Conservation (phyloP, 225 moss, liverwort and hornwort species). For the Straminergon stramineum region DNA sequence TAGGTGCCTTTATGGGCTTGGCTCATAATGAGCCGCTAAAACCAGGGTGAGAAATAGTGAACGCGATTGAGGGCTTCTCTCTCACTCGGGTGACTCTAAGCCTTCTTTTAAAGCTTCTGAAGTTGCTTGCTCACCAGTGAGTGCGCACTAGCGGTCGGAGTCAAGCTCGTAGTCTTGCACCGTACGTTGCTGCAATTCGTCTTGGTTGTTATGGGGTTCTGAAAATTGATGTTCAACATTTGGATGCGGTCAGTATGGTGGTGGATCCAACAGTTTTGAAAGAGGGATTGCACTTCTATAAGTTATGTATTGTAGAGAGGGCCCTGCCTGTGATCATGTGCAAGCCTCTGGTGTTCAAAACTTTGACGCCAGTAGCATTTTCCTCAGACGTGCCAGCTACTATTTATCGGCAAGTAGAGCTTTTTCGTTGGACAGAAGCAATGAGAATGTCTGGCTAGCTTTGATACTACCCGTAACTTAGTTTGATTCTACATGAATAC, state of each 20-base stretch:
- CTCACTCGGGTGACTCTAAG: neutral
- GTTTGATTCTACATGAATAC: neutral
- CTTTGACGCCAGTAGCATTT: neutral
- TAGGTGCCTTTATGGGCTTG: too few species aligned
- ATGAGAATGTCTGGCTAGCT: neutral
- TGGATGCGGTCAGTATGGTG: neutral
- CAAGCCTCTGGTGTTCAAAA: neutral
- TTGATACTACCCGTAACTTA: neutral
- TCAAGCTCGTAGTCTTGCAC: neutral
- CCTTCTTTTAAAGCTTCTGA: neutral
- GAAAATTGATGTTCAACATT: neutral
- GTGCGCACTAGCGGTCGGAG: neutral
- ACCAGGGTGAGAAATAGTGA: too few species aligned
- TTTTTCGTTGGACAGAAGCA: neutral
- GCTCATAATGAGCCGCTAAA: too few species aligned
- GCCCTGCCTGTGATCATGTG: neutral
- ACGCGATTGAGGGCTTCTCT: neutral
- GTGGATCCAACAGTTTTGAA: neutral
- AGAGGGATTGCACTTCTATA: slow-evolving; percentile 3
- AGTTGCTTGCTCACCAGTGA: too few species aligned
- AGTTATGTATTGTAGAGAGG: neutral
- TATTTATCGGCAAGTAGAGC: neutral
- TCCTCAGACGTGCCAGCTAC: neutral
- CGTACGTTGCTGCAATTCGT: neutral
- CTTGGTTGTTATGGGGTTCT: neutral